These are phyloP conservation scores for Hanseniaspora occidentalis DNA, from an alignment of 805 yeast genomes.

Conservation along the genomic window DNA sequence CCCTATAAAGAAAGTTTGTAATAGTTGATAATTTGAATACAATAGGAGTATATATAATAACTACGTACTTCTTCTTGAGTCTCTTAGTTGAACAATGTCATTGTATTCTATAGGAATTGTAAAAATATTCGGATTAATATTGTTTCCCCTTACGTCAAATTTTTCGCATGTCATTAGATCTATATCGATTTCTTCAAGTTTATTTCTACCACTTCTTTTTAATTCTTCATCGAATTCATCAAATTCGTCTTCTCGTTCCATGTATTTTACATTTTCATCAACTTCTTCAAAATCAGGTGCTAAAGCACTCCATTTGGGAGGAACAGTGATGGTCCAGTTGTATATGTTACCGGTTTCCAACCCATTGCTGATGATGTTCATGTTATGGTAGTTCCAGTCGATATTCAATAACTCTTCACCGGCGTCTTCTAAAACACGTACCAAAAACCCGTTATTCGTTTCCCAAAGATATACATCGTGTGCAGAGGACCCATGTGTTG, in stretches of 20 bases:
- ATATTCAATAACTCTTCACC: conserved; percentile 67
- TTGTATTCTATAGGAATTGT: conserved; percentile 41
- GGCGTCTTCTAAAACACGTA: conserved; percentile 82
- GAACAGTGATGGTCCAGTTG: conserved; percentile 68
- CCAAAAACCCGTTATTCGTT: conserved; percentile 73
- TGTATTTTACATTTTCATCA: conserved; percentile 80
- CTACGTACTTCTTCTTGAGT: no score
- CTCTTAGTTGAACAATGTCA: conserved; percentile 14
- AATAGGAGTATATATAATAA: no score
- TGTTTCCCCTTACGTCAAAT: conserved; percentile 64
- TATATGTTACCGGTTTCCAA: conserved; percentile 74
- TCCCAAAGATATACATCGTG: conserved; percentile 93
- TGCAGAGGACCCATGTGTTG: conserved; percentile 69
- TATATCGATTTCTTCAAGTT: conserved; percentile 38
- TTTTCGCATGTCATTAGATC: conserved; percentile 57
- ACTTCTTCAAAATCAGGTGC: conserved; percentile 95
- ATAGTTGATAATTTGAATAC: no score
- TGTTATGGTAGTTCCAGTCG: conserved; percentile 71
- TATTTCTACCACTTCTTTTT: conserved; percentile 45
- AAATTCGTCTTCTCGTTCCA: conserved; percentile 85
- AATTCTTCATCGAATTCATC: conserved; percentile 64
- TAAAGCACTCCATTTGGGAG: conserved; percentile 91
- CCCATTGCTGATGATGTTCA: conserved; percentile 73
- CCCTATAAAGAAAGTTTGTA: no score
- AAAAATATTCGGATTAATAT: conserved; percentile 36